Evolutionary conservation across 179 eudicot species (phyloP).

Genomic region (Dionaea muscipula): DNA sequence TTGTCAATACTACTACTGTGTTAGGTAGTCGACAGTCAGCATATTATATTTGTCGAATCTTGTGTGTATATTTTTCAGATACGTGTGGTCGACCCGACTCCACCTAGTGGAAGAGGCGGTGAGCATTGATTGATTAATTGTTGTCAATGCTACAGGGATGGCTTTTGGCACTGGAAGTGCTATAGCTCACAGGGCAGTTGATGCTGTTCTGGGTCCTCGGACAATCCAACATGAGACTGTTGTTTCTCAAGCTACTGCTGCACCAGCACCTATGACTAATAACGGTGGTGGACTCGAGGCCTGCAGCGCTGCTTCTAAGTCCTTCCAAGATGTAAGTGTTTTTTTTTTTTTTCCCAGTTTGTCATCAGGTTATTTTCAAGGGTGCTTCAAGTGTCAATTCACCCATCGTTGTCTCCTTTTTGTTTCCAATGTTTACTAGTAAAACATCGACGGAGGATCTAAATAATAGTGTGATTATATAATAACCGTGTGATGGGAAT

Average conservation of each 20-base stretch:
- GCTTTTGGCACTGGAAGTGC: slow-evolving; percentile 6
- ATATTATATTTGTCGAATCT: too few relatives aligned
- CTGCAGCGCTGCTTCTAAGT: background rate
- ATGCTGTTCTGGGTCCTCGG: slow-evolving; percentile 14
- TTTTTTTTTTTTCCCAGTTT: background rate
- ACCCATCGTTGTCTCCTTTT: too few relatives aligned
- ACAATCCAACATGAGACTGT: slow-evolving; percentile 17
- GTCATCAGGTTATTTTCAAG: too few relatives aligned
- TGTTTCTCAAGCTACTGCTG: slow-evolving; percentile 25
- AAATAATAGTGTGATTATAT: too few relatives aligned
- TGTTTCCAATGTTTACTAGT: too few relatives aligned
- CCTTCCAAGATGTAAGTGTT: slow-evolving; percentile 2
- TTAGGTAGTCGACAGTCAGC: background rate
- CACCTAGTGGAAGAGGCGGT: too few relatives aligned
- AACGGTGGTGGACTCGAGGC: background rate
- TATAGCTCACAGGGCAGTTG: slow-evolving; percentile 1
- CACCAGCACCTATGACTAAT: slow-evolving; percentile 1
- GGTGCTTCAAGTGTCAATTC: too few relatives aligned
- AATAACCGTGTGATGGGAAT: too few relatives aligned
- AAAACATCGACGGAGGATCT: too few relatives aligned
- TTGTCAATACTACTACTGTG: background rate
- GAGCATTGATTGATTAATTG: background rate
- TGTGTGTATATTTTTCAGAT: too few relatives aligned
- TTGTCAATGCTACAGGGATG: slow-evolving; percentile 25
- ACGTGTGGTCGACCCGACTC: too few relatives aligned